Evolutionary conservation across 805 yeast genomes (phyloP).

Genomic region (Teunomyces aglyptinius): DNA sequence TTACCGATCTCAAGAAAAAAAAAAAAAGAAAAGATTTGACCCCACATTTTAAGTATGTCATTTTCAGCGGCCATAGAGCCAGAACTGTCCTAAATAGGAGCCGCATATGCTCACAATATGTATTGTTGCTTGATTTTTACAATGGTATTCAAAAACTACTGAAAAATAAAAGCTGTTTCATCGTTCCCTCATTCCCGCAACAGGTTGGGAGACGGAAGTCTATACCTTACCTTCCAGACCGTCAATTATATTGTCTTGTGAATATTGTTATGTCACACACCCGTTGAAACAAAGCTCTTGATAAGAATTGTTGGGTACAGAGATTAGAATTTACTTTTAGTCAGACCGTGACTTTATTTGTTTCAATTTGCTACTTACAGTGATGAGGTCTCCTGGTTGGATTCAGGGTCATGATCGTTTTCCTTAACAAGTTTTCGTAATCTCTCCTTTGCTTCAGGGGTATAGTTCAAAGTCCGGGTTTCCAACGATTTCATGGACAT

Average conservation of each 20-base stretch:
- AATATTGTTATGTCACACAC: background rate
- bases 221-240: background rate
- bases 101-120: background rate
- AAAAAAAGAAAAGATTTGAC: background rate
- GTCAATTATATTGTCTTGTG: background rate
- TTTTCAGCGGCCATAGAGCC: background rate
- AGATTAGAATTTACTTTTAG: background rate
- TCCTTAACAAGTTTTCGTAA: slow-evolving; percentile 23
- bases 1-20: no score
- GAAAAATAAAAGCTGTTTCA: background rate
- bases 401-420: slow-evolving; percentile 7
- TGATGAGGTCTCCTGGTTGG: background rate
- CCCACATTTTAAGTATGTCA: background rate
- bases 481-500: slow-evolving; percentile 30
- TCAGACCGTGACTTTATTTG: background rate
- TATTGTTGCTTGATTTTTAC: background rate
- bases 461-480: slow-evolving; percentile 38
- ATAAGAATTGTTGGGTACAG: background rate
- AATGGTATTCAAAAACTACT: background rate
- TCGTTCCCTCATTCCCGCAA: background rate
- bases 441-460: slow-evolving; percentile 42
- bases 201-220: background rate
- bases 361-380: background rate
- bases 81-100: background rate
- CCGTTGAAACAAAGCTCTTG: background rate